Conservation (phyloP, 2,329 filamentous ascomycete genomes). For the Phialocephala subalpina region DNA sequence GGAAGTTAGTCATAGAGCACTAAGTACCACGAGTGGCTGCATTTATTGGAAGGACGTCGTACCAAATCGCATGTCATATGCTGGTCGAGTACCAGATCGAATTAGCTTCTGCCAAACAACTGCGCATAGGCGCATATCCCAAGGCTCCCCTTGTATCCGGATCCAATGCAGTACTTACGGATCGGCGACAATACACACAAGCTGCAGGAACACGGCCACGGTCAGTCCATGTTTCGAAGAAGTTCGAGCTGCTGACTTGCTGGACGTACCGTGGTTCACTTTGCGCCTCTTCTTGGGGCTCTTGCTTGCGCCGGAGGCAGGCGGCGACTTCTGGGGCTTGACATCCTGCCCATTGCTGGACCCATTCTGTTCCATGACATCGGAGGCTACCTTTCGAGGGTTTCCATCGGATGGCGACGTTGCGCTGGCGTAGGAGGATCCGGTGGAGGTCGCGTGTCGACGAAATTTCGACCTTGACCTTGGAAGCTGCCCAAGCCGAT, state of each 20-base stretch:
- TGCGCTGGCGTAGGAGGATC: slow-evolving; percentile 34
- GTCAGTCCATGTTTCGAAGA: slow-evolving; percentile 43
- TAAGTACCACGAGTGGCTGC: slow-evolving; percentile 43
- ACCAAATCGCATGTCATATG: slow-evolving; percentile 95
- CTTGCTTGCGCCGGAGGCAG: slow-evolving; percentile 48
- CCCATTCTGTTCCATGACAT: slow-evolving; percentile 48
- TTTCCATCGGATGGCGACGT: slow-evolving; percentile 44
- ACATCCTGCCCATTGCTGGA: slow-evolving; percentile 43
- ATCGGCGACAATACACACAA: slow-evolving; percentile 89
- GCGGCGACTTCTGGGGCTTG: slow-evolving; percentile 43
- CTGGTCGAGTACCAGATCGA: slow-evolving; percentile 54
- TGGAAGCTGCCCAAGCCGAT: slow-evolving; percentile 28
- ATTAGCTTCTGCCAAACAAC: slow-evolving; percentile 46
- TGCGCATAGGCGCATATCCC: slow-evolving; percentile 42
- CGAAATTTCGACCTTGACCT: slow-evolving; percentile 15
- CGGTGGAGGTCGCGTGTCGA: slow-evolving; percentile 20
- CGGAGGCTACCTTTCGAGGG: slow-evolving; percentile 42
- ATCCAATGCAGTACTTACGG: slow-evolving; percentile 70
- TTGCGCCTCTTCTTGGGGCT: slow-evolving; percentile 87
- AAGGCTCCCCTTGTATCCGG: slow-evolving; percentile 37
- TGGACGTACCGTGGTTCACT: slow-evolving; percentile 82
- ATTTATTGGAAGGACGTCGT: slow-evolving; percentile 52
- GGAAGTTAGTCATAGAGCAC: slow-evolving; percentile 41
- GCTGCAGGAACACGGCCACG: slow-evolving; percentile 63
- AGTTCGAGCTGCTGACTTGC: slow-evolving; percentile 36